Conservation (phyloP, 305 asterid genomes). For the Solanum hybrid region DNA sequence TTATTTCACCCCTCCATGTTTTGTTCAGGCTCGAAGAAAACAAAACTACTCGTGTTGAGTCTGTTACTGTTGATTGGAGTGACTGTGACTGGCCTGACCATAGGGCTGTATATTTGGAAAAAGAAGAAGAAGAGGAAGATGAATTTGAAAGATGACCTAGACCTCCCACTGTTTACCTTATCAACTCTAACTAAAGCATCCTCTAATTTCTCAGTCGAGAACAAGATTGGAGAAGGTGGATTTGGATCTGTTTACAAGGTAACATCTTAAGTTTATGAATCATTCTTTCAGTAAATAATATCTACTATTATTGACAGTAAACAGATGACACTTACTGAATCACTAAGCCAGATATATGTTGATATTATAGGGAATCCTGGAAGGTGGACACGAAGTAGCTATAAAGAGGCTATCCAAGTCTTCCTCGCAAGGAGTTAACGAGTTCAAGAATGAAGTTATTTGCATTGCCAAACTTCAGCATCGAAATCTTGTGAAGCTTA, state of each 20-base stretch:
- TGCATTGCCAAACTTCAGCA: conserved; percentile 4
- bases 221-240: conserved; percentile 22
- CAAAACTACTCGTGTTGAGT: background rate
- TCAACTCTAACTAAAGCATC: conserved; percentile 7
- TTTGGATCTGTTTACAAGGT: conserved; percentile 23
- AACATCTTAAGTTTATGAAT: background rate
- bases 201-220: conserved; percentile 4
- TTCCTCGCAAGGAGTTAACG: conserved; percentile 1
- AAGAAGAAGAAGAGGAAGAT: background rate
- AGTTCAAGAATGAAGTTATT: conserved; percentile 9
- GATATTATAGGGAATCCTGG: background rate
- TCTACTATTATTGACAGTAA: background rate
- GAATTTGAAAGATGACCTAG: background rate
- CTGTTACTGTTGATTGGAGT: background rate
- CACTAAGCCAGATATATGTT: background rate
- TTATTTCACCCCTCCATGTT: background rate
- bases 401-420: conserved; percentile 8
- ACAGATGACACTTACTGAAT: background rate
- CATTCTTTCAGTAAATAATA: background rate
- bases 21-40: background rate
- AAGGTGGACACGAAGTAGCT: background rate
- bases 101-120: background rate
- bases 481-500: conserved; percentile 4
- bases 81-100: background rate
- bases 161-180: conserved; percentile 4